Base-by-base conservation (phyloP, 768 basidiomycete genomes). In the Termitomyces sp. region DNA sequence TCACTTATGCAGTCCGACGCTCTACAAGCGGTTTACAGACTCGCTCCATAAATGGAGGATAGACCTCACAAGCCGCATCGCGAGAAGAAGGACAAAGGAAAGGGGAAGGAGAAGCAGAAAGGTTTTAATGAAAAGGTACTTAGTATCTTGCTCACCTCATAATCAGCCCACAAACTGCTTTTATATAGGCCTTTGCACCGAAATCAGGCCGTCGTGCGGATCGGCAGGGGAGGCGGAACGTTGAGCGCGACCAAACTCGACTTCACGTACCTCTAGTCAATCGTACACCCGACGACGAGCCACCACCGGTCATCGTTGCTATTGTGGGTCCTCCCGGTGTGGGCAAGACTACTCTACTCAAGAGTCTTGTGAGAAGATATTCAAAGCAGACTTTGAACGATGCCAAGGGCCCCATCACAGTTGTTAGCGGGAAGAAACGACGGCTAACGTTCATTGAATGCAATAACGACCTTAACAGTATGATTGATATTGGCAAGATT, bases 401-500 rank as follows among this genome's bases (percentile, higher is more conserved):
- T 32, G 87, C 90, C 60, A 89, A 91, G 68, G 97, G 97, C 0
- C 97, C 97, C 5, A 87, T 98, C 54, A 99, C 97, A 0, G 91
- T 98, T 22, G 90, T 98, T 49, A 88, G 88, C 54, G 96, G 96
- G 45, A 98, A 98, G 79, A 93, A 88, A 68, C 83, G 93, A 53
- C 80, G 97, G 15, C 79, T 98, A n/a, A 98, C 97, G 0, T 94
- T 98, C 71, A 84, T 99, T 55, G 97, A 98, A 75, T 98, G 95
- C 77, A 95, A 95, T 68, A 98, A 94, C 71, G 96, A 98, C 77
- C 81, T 98, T 66, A 95, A 95, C 73, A 94, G 94, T 55, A 98
- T 98, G 96, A 92, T 98, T 66, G 97, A 99, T 81, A 82, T 98
- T 68, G 96, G 89, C 58, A 99, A 99, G 76, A 86, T 98, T 60